Percentiles rank a stretch among this genome's conserved stretches.
Evolutionary conservation across 164 flowering plant genomes (phyloP).

Genomic region (Annona squamosa): DNA sequence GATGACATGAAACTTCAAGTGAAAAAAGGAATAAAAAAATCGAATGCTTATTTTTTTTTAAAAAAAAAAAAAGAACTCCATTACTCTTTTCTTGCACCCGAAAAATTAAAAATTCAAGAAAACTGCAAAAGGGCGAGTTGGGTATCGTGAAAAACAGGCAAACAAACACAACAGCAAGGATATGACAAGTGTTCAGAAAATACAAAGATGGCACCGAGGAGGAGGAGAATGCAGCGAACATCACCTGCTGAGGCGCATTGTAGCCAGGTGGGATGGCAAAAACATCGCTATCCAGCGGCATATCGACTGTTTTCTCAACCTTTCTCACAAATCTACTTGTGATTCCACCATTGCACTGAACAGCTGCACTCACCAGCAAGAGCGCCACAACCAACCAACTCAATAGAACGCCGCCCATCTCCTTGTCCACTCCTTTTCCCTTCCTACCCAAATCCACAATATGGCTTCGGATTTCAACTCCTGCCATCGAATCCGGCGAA

Average conservation of each 20-base stretch:
- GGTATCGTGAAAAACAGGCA: background rate
- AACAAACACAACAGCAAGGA: background rate
- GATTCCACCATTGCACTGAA: slow-evolving; percentile 27
- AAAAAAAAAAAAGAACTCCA: background rate
- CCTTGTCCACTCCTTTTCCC: background rate
- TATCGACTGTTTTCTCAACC: slow-evolving; percentile 20
- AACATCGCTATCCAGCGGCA: slow-evolving; percentile 33
- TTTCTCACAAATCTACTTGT: slow-evolving; percentile 31
- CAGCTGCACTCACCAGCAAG: slow-evolving; percentile 12
- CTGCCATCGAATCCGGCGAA: background rate
- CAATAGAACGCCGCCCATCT: background rate
- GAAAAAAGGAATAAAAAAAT: no score
- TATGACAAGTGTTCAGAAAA: background rate
- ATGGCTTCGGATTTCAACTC: background rate
- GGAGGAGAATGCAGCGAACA: background rate
- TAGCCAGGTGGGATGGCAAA: slow-evolving; percentile 35
- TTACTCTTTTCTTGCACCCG: background rate
- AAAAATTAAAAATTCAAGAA: background rate
- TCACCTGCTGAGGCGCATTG: slow-evolving; percentile 51
- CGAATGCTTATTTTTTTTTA: no score
- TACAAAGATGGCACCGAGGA: background rate
- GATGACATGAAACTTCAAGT: no score
- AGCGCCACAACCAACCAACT: slow-evolving; percentile 4
- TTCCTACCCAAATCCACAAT: background rate
- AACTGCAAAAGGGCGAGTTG: background rate